A percentile compares a stretch with the other conserved stretches of the same genome.
These are phyloP conservation scores for Solanum pennellii DNA, from an alignment of 257 asterid species.

Conservation along the genomic window DNA sequence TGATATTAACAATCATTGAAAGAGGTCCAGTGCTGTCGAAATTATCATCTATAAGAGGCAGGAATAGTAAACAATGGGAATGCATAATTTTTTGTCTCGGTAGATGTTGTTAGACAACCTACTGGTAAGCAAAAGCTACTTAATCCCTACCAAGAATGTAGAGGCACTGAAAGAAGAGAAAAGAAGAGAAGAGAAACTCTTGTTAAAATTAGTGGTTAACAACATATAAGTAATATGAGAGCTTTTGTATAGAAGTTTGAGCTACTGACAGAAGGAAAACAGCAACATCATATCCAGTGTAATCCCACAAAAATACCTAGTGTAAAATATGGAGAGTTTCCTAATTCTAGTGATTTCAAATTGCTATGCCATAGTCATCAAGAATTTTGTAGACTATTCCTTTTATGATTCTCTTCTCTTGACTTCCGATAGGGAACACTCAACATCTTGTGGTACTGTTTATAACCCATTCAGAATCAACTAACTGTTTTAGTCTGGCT, in stretches of 20 bases:
- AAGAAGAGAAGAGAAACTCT: not conserved
- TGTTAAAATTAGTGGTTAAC: not conserved
- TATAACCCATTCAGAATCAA: not conserved
- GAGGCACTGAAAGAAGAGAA: not conserved
- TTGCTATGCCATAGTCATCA: not conserved
- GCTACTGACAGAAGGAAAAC: not conserved
- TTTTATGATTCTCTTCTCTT: conserved; percentile 4
- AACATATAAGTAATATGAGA: not conserved
- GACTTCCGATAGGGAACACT: not conserved
- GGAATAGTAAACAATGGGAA: not conserved
- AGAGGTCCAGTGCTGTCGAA: not conserved
- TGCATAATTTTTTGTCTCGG: not conserved
- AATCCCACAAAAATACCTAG: not conserved
- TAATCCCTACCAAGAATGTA: not conserved
- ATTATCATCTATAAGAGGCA: not conserved
- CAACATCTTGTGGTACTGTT: not conserved
- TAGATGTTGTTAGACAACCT: not conserved
- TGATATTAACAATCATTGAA: not conserved
- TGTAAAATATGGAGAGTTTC: not conserved
- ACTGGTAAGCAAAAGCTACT: conserved; percentile 1
- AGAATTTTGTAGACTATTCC: not conserved
- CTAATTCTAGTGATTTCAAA: not conserved
- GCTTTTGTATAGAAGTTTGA: not conserved
- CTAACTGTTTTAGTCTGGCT: not conserved
- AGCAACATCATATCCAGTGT: not conserved